Evolutionary conservation across 192 early-diverging fungal species (phyloP), one percentile per base, ranked within the genome.

Genomic region (Coemansia sp.): DNA sequence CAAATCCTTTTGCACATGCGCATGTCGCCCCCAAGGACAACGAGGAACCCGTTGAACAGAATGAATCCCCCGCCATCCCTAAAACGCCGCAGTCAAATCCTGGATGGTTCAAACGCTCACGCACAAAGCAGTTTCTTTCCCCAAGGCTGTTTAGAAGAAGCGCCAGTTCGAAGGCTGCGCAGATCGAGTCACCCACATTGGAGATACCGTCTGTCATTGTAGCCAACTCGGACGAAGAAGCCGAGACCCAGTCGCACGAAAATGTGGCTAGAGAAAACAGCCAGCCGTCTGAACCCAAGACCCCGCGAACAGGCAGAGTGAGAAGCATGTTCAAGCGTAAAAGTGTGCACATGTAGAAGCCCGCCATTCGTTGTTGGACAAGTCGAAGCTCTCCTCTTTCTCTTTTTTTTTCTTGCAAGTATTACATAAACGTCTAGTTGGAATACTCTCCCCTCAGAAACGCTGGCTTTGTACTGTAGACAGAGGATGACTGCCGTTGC

Each of bases 281-380:
- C 8, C 60, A 34, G 19, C 17, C 41, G 29, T 41, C 32, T 8
- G 67, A 32, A 29, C 9, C 52, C 9, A 33, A 54, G 23, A 33
- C 60, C 36, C 68, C 54, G n/a, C 61, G 68, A 6, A 19, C 65
- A 1, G 42, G 58, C 5, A 58, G 25, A 9, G 58, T 80, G 17
- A 74, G 58, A 40, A 49, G 69, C 9, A 45, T 80, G n/a, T 80
- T 80, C 33, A 54, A 53, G 19, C 77, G 77, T 52, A 63, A 71
- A 15, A 69, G 62, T 43, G 36, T 55, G 3, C 55, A 65, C 49
- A 45, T 36, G 20, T 23, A 61, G 22, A 22, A 56, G 14, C 32
- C 32, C 9, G 42, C 19, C 29, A 29, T 34, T 43, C 29, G 49
- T 60, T 40, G 15, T 46, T 17, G 4, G 35, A 36, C 35, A 36